Evolutionary conservation across 228 moss, liverwort and hornwort genomes (phyloP), one percentile per base, ranked within the genome.

Genomic region (Sphagnum magellanicum): DNA sequence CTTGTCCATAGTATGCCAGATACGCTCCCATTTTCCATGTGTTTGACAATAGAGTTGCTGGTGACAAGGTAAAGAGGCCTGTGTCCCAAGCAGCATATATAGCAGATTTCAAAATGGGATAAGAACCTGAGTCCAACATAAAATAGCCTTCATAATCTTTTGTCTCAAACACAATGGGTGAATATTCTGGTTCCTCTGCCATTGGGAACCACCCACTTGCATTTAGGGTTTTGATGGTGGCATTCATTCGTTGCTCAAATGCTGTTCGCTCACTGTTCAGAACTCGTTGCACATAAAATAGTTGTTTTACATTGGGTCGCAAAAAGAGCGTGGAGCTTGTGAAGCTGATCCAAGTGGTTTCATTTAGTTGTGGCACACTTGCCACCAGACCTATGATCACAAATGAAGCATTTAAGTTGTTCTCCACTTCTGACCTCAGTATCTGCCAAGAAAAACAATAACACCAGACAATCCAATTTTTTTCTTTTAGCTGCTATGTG

Each of bases 11-110:
- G 67, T 85, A 85, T 15, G 85, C 85, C 59, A 85, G 77, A 64
- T 82, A 85, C 10, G 79, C 85, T 55, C 79, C 81, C 85, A 81
- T 85, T 4, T 16, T 74, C 85, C 81, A 85, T 7, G 79, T 62
- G 4, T 60, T 11, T 4, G 0, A 9, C 3, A 66, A 50, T 6
- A 12, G 49, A 32, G 74, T 79, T 14, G 79, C 70, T 47, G 77
- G 81, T 46, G 79, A 81, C 65, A 85, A 77, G 4, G 85, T 79
- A 66, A 82, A 79, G 63, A 69, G 64, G 0, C 85, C 85, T 5
- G 81, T 77, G 48, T 82, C 82, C 49, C 85, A 68, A 5, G 85
- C 73, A 10, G 77, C 51, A 61, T 73, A 63, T 63, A 85, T 77
- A 49, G 81, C 79, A 4, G 73, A 63, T 6, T 68, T 70, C 6